Percentiles rank a stretch among this genome's conserved stretches.
Evolutionary conservation across 306 rosid species (phyloP).

Genomic region (Trichosanthes truncata): DNA sequence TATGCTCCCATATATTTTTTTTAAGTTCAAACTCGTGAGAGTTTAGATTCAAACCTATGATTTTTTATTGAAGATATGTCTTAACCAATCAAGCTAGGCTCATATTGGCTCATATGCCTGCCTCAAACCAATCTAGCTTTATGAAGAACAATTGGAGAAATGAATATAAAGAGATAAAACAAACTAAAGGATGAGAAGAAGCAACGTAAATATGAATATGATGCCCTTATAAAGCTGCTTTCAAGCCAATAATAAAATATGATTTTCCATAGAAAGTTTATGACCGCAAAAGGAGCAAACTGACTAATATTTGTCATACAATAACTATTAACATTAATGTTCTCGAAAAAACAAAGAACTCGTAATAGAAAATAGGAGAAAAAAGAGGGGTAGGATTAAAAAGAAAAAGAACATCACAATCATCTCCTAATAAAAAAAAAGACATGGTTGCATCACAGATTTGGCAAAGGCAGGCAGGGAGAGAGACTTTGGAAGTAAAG

Average conservation of each 20-base stretch:
- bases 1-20: too few species aligned
- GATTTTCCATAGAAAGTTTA: constrained; percentile 29
- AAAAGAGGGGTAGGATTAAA: neutral
- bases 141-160: neutral
- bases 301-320: constrained; percentile 51
- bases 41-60: too few species aligned
- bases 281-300: constrained; percentile 29
- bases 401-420: constrained; percentile 40
- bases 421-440: constrained; percentile 43
- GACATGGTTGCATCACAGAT: constrained; percentile 44
- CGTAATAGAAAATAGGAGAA: constrained; percentile 17
- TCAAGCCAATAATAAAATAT: constrained; percentile 32
- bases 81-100: too few species aligned
- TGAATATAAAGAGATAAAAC: neutral
- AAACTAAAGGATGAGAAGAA: neutral
- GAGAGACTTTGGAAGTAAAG: constrained; percentile 10
- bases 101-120: neutral
- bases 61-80: too few species aligned
- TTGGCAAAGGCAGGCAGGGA: constrained; percentile 15
- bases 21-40: too few species aligned
- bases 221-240: neutral
- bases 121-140: neutral
- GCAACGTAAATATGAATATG: neutral
- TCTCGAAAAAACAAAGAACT: constrained; percentile 21
- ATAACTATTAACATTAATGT: constrained; percentile 58